phyloP scores from a whole-genome alignment of 192 early-diverging fungal species.

The Podila minutissima region DNA sequence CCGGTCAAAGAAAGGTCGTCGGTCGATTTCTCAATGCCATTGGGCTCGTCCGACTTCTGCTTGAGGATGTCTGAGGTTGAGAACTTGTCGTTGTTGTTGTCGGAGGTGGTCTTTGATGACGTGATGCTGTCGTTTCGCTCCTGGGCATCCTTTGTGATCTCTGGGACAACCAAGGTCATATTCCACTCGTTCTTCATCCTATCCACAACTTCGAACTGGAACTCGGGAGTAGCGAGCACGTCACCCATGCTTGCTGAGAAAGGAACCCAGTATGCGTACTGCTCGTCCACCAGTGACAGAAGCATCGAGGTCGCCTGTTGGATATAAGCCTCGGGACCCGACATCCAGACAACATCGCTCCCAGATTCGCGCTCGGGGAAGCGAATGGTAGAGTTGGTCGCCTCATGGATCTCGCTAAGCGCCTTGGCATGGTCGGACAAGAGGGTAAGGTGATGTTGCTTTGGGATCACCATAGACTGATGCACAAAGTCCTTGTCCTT shows the following conservation, averaged over 20 bases:
- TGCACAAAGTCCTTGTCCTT: constrained; percentile 64
- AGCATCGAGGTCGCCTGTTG: constrained; percentile 64
- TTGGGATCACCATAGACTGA: constrained; percentile 62
- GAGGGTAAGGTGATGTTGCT: constrained; percentile 66
- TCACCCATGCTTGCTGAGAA: constrained; percentile 40
- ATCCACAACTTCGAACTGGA: constrained; percentile 53
- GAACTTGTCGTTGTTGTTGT: neutral
- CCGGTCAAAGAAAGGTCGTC: neutral
- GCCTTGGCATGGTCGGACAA: constrained; percentile 56
- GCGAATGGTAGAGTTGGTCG: constrained; percentile 62
- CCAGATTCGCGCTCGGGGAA: constrained; percentile 77
- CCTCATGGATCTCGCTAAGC: constrained; percentile 66
- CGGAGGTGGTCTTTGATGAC: neutral
- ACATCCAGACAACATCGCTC: constrained; percentile 61
- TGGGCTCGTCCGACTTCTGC: neutral
- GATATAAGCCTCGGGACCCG: constrained; percentile 69
- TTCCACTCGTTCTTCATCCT: constrained; percentile 56
- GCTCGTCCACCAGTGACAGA: constrained; percentile 65
- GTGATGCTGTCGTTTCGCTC: neutral
- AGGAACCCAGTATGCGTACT: constrained; percentile 64
- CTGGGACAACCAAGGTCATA: constrained; percentile 41
- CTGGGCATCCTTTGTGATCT: constrained; percentile 1
- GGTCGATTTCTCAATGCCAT: neutral
- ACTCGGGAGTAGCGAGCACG: constrained; percentile 59
- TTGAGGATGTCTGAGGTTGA: neutral